Evolutionary conservation across 805 yeast genomes (phyloP), one percentile per base, ranked within the genome.

Genomic region (Metschnikowia santaceciliae): DNA sequence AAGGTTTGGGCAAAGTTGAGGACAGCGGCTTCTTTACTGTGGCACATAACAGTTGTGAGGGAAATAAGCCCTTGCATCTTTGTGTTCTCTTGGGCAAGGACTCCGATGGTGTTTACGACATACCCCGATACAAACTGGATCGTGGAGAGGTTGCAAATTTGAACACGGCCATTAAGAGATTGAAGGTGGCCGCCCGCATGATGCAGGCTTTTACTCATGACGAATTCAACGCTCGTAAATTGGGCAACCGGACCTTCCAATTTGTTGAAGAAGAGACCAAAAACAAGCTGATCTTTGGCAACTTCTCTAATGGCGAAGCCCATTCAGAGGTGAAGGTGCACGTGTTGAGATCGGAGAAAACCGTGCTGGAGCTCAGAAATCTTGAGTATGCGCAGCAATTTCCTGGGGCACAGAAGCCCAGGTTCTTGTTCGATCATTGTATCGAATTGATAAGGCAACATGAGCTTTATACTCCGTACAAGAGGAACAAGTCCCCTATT

Each of bases 201-300:
- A 88, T 89, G 96, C 92, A 89, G 60, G 95, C 96, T 0, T 90
- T 79, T 66, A 91, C 97, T 0, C 83, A 82, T 59, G 97, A 91
- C 58, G 96, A 90, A 63, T 89, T 92, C 96, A 66, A 82, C 48
- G 71, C 84, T 37, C 78, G 81, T 42, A 91, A 94, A 0, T 80
- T 88, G 62, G 95, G 96, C 10, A 80, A 83, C 56, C 72, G 97
- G 53, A 76, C 87, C 3, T 90, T 90, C 67, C 81, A 81, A 54
- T 86, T 90, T 56, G 83, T 76, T 2, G 96, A 91, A 59, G 79
- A 75, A 54, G 65, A 75, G 3, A 55, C 50, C 6, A 23, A 53
- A 14, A 42, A 61, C 30, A 73, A 69, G 49, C 52, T 59, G 2
- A 37, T 72, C 1, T 73, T 69, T 50, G 77, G 77, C 1, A 65